Base-by-base conservation (phyloP, 2,329 filamentous ascomycete genomes). In the Fusarium papillatum region DNA sequence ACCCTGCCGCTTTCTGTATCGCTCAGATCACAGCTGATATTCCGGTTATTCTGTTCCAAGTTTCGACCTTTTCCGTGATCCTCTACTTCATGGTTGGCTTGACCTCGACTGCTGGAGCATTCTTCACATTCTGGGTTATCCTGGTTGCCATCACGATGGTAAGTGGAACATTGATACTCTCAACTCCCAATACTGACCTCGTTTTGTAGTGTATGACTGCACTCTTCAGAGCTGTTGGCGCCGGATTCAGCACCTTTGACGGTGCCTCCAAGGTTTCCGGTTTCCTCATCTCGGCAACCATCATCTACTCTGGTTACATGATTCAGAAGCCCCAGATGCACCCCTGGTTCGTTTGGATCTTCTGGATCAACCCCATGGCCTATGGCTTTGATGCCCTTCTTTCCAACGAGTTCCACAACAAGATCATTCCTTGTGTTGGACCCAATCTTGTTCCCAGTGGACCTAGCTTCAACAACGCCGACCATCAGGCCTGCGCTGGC, bases 351-450 rank as follows among this genome's bases (percentile, higher is more conserved):
- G 83, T 86, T 5, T 93, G 91, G 91, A 80, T 93, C 5, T 92
- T 88, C 72, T 92, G 90, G 89, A 88, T 93, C 26, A 88, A 93
- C 73, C 93, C 93, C 0, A 84, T 95, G 5, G 90, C 93, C 0
- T 95, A 95, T 69, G 91, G 87, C 0, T 95, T 95, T 69, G 91
- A 95, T 74, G 89, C 89, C 0, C 82, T 95, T 0, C 86, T 95
- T 79, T 86, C 91, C 0, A 95, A 95, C 76, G 93, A 95, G 80
- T 95, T 95, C 69, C 87, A 93, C 73, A 84, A 83, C 39, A 84
- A 93, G 79, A 85, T 78, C 3, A 87, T 91, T 22, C 83, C 85
- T 1, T 92, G 90, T 69, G 86, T 87, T 5, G 85, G 83, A 4
- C 73, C 72, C 34, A 90, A 89, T 70, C 81, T 92, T 8, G 84